Conservation (phyloP, 2,329 filamentous ascomycete genomes). For the Penicillium aurantiogriseum region DNA sequence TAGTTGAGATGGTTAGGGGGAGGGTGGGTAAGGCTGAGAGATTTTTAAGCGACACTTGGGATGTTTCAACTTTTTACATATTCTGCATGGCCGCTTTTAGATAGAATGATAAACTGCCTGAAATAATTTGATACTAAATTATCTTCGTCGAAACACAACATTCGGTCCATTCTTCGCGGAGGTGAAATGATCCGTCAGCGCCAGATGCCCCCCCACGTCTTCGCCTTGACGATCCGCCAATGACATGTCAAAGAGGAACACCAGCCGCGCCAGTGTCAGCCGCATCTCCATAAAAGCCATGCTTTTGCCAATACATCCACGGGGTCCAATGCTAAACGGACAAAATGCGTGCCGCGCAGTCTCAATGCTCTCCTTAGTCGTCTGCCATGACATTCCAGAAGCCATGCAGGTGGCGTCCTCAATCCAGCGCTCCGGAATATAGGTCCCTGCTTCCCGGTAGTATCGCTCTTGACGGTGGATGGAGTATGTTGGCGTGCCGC, state of each 20-base stretch:
- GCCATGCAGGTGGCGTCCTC: constrained; percentile 45
- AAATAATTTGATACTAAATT: background rate
- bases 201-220: constrained; percentile 36
- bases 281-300: constrained; percentile 46
- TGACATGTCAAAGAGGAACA: constrained; percentile 43
- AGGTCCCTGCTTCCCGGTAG: constrained; percentile 60
- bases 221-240: constrained; percentile 36
- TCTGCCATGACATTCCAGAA: constrained; percentile 36
- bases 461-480: constrained; percentile 66
- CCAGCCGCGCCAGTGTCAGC: constrained; percentile 38
- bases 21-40: constrained; percentile 1
- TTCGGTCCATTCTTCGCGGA: constrained; percentile 40
- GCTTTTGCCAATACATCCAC: constrained; percentile 45
- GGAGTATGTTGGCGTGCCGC: constrained; percentile 66
- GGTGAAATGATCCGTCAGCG: constrained; percentile 41
- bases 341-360: constrained; percentile 68
- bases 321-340: constrained; percentile 51
- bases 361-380: constrained; percentile 51
- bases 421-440: constrained; percentile 66
- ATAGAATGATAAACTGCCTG: background rate
- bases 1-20: background rate
- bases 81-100: background rate
- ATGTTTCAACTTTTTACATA: background rate
- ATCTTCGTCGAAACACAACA: constrained; percentile 25
- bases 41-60: background rate